phyloP scores from a whole-genome alignment of 23 red algal species.

The Gracilariopsis chorda region DNA sequence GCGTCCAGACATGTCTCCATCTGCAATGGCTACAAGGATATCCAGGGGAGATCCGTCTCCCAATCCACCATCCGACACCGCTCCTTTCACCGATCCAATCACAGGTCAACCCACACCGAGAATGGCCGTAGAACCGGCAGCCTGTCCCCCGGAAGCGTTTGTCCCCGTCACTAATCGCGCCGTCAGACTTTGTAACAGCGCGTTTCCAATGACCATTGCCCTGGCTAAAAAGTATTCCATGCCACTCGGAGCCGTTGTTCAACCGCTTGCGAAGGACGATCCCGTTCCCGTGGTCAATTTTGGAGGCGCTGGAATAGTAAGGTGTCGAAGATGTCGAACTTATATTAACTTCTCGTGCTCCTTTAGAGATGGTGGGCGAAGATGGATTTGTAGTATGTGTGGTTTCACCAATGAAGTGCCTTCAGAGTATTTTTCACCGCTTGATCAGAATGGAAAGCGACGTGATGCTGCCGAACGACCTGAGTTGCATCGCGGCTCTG shows the following conservation, averaged over 20 bases:
- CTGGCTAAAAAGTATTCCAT: slow-evolving; percentile 80
- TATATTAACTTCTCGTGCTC: slow-evolving; percentile 92
- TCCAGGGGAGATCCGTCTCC: slow-evolving; percentile 40
- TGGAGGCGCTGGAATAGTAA: slow-evolving; percentile 86
- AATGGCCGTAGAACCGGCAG: slow-evolving; percentile 36
- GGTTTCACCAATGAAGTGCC: slow-evolving; percentile 81
- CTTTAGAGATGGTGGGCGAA: slow-evolving; percentile 87
- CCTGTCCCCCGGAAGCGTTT: slow-evolving; percentile 78
- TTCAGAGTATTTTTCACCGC: slow-evolving; percentile 88
- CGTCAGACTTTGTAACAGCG: slow-evolving; percentile 51
- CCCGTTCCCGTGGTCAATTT: slow-evolving; percentile 95
- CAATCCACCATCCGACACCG: not conserved
- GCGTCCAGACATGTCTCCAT: slow-evolving; percentile 22
- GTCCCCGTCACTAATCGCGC: slow-evolving; percentile 44
- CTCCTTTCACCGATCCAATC: not conserved
- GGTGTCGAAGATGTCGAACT: slow-evolving; percentile 84
- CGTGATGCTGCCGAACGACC: slow-evolving; percentile 74
- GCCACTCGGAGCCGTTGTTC: slow-evolving; percentile 86
- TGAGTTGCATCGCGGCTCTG: slow-evolving; percentile 76
- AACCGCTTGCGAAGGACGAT: slow-evolving; percentile 74
- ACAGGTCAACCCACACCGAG: not conserved
- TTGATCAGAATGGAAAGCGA: slow-evolving; percentile 81
- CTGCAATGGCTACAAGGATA: slow-evolving; percentile 39
- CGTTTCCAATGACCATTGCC: slow-evolving; percentile 70
- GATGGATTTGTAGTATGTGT: slow-evolving; percentile 93